Percentiles rank a stretch among this genome's conserved stretches.
phyloP scores from a whole-genome alignment of 78 protist species.

The Dictyostelium purpureum region DNA sequence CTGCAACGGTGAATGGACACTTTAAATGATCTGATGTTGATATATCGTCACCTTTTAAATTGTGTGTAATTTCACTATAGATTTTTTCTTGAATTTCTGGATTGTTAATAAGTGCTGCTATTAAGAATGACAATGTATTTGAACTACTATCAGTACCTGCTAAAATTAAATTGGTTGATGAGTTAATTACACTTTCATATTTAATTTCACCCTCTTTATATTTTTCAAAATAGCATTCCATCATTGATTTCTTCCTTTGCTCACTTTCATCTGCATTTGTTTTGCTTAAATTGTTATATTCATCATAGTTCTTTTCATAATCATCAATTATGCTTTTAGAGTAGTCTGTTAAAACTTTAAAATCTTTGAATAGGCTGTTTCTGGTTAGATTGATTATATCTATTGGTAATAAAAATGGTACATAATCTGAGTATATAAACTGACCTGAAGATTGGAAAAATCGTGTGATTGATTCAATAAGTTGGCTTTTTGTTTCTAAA shows the following conservation, averaged over 20 bases:
- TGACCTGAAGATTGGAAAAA: neutral
- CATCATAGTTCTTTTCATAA: no score
- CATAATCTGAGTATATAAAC: neutral
- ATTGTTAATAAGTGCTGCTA: neutral
- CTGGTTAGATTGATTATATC: neutral
- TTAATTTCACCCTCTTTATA: neutral
- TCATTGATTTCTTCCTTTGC: neutral
- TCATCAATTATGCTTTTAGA: no score
- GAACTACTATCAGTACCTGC: slow-evolving; percentile 5
- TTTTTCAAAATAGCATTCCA: neutral
- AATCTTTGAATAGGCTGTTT: neutral
- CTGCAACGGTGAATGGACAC: neutral
- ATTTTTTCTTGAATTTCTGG: slow-evolving; percentile 26
- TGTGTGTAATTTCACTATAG: neutral
- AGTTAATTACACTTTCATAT: neutral
- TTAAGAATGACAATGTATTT: neutral
- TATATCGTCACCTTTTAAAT: neutral
- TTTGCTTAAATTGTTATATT: no score
- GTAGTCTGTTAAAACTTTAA: neutral
- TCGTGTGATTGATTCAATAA: no score
- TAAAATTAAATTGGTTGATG: neutral
- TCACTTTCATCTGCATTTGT: neutral
- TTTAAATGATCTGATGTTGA: neutral
- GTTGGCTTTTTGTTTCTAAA: no score
- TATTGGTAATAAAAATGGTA: neutral